These are phyloP conservation scores for Leccinum rimulosum DNA, from an alignment of 768 basidiomycete genomes.

Conservation along the genomic window DNA sequence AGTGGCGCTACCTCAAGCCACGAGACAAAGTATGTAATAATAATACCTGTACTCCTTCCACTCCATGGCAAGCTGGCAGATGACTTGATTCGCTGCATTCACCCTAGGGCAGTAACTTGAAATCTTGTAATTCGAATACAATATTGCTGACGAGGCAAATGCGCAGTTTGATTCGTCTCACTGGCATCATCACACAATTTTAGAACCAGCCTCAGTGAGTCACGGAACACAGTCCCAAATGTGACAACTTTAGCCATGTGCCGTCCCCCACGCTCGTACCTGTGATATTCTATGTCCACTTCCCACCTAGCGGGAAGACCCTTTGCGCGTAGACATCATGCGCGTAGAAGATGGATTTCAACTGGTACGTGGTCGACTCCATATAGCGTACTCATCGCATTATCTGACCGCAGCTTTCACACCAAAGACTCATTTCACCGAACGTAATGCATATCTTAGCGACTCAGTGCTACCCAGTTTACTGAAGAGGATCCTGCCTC, in stretches of 20 bases:
- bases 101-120: no score
- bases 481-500: slow-evolving; percentile 55
- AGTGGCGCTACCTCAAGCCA: background rate
- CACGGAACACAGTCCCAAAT: background rate
- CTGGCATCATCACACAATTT: background rate
- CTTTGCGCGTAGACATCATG: slow-evolving; percentile 37
- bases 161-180: background rate
- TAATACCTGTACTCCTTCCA: no score
- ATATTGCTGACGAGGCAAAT: no score
- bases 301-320: background rate
- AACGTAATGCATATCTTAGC: slow-evolving; percentile 57
- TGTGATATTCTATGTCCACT: background rate
- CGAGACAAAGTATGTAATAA: no score
- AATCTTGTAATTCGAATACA: background rate
- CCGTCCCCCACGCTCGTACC: slow-evolving; percentile 2
- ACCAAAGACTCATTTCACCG: slow-evolving; percentile 47
- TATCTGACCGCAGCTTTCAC: background rate
- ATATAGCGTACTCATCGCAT: background rate
- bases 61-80: no score
- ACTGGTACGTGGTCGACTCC: slow-evolving; percentile 35
- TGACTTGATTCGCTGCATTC: no score
- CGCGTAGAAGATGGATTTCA: slow-evolving; percentile 68
- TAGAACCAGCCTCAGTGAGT: background rate
- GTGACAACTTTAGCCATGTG: background rate
- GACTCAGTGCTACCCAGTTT: slow-evolving; percentile 64